phyloP scores from a whole-genome alignment of 2,329 filamentous ascomycete genomes.

The Endothia cerciana region DNA sequence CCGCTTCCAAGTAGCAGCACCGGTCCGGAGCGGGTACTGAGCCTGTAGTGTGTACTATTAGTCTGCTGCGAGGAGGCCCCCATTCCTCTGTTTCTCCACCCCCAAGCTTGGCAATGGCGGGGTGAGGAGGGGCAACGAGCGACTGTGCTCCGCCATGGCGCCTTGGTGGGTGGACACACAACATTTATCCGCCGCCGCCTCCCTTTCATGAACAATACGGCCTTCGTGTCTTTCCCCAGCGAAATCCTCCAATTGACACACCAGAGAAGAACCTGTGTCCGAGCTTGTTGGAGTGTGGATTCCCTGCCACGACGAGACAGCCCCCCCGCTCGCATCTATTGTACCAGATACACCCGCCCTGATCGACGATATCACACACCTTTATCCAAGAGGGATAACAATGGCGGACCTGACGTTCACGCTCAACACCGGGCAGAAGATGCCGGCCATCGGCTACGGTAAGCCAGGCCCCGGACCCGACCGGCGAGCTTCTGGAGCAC shows the following conservation, averaged over 20 bases:
- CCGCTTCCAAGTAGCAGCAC: background rate
- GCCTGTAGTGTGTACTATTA: too few species aligned
- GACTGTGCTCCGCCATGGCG: background rate
- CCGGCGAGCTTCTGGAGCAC: too few species aligned
- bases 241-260: too few species aligned
- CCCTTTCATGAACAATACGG: too few species aligned
- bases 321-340: background rate
- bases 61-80: background rate
- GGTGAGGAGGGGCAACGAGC: conserved; percentile 10
- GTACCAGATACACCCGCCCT: background rate
- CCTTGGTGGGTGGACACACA: background rate
- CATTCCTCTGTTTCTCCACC: background rate
- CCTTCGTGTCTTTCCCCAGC: background rate
- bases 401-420: conserved; percentile 63
- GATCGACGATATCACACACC: background rate
- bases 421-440: conserved; percentile 66
- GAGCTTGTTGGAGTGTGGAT: too few species aligned
- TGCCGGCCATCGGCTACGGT: conserved; percentile 68
- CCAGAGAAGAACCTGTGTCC: too few species aligned
- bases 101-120: conserved; percentile 11
- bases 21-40: background rate
- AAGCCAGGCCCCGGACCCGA: conserved; percentile 32
- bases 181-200: too few species aligned
- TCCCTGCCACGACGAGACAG: background rate
- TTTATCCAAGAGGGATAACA: conserved; percentile 29